Evolutionary conservation across 352 stramenopile species (phyloP).

Genomic region (Phytopythium vexans): DNA sequence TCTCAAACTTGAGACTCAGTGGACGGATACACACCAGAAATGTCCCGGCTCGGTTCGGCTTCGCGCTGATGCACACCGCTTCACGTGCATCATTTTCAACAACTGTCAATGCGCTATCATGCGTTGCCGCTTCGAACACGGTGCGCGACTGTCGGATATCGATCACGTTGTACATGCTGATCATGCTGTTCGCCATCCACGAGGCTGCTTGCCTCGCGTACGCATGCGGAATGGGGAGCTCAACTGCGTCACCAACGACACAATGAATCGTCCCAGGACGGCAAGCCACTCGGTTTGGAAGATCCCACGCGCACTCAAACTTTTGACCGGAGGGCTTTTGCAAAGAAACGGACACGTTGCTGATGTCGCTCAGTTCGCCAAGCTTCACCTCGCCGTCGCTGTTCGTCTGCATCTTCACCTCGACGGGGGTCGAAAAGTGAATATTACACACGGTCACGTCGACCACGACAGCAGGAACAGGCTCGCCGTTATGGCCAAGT

Average conservation of each 20-base stretch:
- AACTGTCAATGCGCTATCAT: slow-evolving; percentile 10
- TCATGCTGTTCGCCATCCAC: slow-evolving; percentile 22
- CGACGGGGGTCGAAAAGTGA: slow-evolving; percentile 17
- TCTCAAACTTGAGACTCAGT: slow-evolving; percentile 25
- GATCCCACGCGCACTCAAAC: slow-evolving; percentile 28
- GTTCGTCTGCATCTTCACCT: slow-evolving; percentile 23
- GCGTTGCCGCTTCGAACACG: slow-evolving; percentile 16
- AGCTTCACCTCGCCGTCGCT: slow-evolving; percentile 33
- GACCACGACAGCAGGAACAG: slow-evolving; percentile 19
- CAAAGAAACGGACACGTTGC: slow-evolving; percentile 16
- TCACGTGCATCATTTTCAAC: slow-evolving; percentile 16
- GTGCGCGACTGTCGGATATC: background rate
- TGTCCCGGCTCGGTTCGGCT: slow-evolving; percentile 16
- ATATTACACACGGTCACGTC: slow-evolving; percentile 23
- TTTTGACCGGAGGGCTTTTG: background rate
- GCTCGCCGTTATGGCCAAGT: slow-evolving; percentile 52
- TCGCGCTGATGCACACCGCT: slow-evolving; percentile 18
- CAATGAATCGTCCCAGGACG: too few relatives aligned
- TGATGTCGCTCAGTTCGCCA: slow-evolving; percentile 22
- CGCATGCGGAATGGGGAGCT: slow-evolving; percentile 29
- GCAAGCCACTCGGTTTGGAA: slow-evolving; percentile 36
- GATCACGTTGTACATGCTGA: slow-evolving; percentile 29
- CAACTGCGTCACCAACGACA: slow-evolving; percentile 21
- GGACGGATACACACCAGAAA: slow-evolving; percentile 36
- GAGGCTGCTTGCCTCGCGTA: slow-evolving; percentile 18